Conservation (phyloP, 2,329 filamentous ascomycete genomes). For the Blumeriella jaapii region DNA sequence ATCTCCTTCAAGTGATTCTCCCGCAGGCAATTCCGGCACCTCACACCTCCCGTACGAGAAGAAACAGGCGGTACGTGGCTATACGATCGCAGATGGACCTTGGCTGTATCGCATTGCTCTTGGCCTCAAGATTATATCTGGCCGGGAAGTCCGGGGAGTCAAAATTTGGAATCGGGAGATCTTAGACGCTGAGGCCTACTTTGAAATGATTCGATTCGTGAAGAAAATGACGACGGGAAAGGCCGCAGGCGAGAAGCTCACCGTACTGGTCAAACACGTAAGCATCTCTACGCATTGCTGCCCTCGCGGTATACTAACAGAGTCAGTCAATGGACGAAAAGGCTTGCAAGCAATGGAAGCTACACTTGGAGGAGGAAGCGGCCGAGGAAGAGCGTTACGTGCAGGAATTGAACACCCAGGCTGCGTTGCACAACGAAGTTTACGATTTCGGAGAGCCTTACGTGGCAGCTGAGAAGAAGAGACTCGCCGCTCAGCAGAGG, state of each 20-base stretch:
- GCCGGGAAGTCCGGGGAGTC: neutral
- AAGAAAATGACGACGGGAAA: neutral
- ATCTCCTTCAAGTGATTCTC: neutral
- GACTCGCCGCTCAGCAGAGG: too few species aligned
- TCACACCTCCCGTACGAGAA: neutral
- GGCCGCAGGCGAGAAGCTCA: neutral
- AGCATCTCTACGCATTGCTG: neutral
- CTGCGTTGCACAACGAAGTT: too few species aligned
- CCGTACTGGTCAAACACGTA: neutral
- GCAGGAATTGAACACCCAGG: neutral
- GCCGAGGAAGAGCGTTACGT: neutral
- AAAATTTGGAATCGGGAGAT: neutral
- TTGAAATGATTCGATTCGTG: neutral
- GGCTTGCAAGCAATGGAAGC: neutral
- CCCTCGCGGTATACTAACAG: neutral
- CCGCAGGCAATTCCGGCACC: neutral
- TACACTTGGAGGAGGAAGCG: neutral
- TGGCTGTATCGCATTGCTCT: constrained; percentile 17
- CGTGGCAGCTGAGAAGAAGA: too few species aligned
- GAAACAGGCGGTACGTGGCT: constrained; percentile 6
- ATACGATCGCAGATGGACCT: constrained; percentile 19
- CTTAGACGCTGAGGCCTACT: neutral
- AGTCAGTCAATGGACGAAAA: neutral
- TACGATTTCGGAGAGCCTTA: too few species aligned
- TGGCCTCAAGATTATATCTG: neutral